Percentiles rank a stretch among this genome's conserved stretches.
phyloP scores from a whole-genome alignment of 1,284 basidiomycete genomes.

The Trametes sp. region DNA sequence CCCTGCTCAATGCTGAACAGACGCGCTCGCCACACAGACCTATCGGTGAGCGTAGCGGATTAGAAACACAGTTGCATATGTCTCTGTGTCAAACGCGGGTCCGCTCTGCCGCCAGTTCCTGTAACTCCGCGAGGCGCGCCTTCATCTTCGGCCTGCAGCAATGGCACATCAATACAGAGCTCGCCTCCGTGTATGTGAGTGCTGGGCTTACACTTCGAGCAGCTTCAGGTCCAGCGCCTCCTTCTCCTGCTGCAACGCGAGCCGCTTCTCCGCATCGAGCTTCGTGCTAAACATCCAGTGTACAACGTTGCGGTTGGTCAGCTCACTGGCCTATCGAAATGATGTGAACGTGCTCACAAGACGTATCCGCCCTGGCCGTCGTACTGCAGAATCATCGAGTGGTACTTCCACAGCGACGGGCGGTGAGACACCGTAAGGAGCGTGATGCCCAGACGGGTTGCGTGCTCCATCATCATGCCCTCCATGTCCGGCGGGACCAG shows the following conservation, averaged over 20 bases:
- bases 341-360: conserved; percentile 63
- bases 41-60: neutral
- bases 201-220: conserved; percentile 77
- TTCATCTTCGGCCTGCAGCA: conserved; percentile 77
- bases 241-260: conserved; percentile 95
- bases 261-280: conserved; percentile 89
- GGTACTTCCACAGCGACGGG: conserved; percentile 95
- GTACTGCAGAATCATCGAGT: conserved; percentile 91
- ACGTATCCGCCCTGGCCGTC: conserved; percentile 85
- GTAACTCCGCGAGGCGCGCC: conserved; percentile 78
- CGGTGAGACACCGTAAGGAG: conserved; percentile 92
- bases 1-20: too few species aligned
- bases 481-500: conserved; percentile 95
- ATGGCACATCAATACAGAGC: too few species aligned
- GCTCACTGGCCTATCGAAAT: neutral
- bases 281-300: conserved; percentile 67
- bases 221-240: conserved; percentile 83
- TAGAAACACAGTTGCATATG: too few species aligned
- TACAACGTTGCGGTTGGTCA: too few species aligned
- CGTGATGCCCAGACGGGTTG: conserved; percentile 87
- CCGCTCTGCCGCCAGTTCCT: conserved; percentile 44
- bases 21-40: too few species aligned
- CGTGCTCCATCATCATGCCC: conserved; percentile 95
- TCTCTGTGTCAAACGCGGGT: conserved; percentile 18
- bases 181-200: too few species aligned